phyloP scores from a whole-genome alignment of 1,284 basidiomycete species.

The Fomitiporia mediterranea region DNA sequence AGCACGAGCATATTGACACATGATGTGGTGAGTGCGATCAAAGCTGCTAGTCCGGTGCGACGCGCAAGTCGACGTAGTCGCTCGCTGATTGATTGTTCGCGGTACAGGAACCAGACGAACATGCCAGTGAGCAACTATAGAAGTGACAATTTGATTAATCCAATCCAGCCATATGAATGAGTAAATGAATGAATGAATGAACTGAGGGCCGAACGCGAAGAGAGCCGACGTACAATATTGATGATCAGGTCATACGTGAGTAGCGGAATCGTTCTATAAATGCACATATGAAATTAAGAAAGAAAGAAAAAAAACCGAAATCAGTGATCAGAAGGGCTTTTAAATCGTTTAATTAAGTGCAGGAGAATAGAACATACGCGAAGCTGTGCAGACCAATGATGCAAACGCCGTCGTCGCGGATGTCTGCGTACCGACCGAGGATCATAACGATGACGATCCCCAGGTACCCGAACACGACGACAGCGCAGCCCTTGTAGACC shows the following conservation, averaged over 20 bases:
- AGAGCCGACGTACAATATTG: slow-evolving; percentile 23
- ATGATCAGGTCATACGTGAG: slow-evolving; percentile 39
- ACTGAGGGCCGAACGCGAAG: slow-evolving; percentile 8
- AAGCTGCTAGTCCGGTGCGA: slow-evolving; percentile 40
- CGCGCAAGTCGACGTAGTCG: slow-evolving; percentile 35
- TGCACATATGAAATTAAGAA: background rate
- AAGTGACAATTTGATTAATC: background rate
- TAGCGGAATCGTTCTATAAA: slow-evolving; percentile 33
- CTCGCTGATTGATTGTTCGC: slow-evolving; percentile 32
- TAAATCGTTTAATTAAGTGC: background rate
- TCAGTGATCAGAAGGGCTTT: background rate
- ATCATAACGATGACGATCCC: slow-evolving; percentile 32
- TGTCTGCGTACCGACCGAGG: slow-evolving; percentile 35
- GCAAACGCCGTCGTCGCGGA: slow-evolving; percentile 35
- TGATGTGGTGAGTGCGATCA: slow-evolving; percentile 41
- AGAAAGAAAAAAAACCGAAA: background rate
- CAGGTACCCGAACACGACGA: slow-evolving; percentile 31
- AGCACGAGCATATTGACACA: slow-evolving; percentile 47
- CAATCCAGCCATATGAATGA: too few species aligned
- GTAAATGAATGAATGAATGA: background rate
- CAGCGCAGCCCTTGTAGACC: slow-evolving; percentile 34
- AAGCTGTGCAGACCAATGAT: slow-evolving; percentile 39
- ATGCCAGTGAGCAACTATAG: slow-evolving; percentile 35
- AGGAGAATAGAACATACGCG: slow-evolving; percentile 25
- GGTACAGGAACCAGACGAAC: slow-evolving; percentile 44